Evolutionary conservation across 73 alveolate genomes (phyloP), one percentile per base, ranked within the genome.

Genomic region (Stentor roeselii): DNA sequence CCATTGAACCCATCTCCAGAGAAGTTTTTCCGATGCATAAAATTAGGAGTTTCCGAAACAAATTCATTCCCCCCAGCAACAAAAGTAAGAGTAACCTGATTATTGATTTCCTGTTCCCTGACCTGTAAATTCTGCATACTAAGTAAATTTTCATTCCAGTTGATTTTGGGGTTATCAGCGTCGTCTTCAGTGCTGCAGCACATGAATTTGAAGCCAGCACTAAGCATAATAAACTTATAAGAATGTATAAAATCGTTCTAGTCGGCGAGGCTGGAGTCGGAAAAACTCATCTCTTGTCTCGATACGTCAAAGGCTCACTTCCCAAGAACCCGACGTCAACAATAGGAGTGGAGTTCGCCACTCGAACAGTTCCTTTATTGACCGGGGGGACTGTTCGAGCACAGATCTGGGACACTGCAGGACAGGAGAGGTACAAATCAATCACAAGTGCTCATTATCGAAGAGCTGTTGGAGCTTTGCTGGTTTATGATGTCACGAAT

Each of bases 361-460:
- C n/a, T n/a, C n/a, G n/a, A n/a, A 88, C 92, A 50, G 93, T 94
- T 27, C 95, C 92, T 82, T 88, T 94, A 75, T 86, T 88, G 78
- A 92, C 93, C 82, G 98, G 98, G 30, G 97, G 2, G 60, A 88
- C 90, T 42, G 87, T 89, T 3, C 86, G 83, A 82, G 87, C 87
- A n/a, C 92, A 89, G 77, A 86, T 89, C 50, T 89, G 95, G 93
- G 93, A 88, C 42, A 88, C 93, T 59, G 93, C 93, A 34, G 93
- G 93, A 31, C 93, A 88, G 75, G 93, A 88, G 86, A 74, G 82
- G 76, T 61, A 32, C 59, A 60, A 90, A 82, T 97, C 98, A 3
- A 94, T 94, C 27, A 92, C 96, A 11, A 86, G 93, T 36, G 96
- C 95, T 30, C 90, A 89, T 42, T 97, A 94, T 83, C 82, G 89